Evolutionary conservation across 352 stramenopile species (phyloP).

Genomic region (Aphanomyces euteiches): DNA sequence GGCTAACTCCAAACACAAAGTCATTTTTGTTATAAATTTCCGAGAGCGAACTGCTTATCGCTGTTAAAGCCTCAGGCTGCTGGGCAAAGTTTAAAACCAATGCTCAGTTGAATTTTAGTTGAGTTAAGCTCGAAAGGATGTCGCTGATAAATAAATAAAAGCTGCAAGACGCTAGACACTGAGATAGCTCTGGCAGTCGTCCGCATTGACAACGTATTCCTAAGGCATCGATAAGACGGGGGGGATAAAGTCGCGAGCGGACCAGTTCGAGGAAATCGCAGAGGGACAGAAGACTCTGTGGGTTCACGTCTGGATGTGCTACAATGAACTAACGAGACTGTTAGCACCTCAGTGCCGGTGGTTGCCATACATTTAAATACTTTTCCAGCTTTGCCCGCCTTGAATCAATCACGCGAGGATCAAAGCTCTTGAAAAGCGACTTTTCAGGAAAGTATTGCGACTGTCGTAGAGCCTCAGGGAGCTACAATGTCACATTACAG

Average conservation of each 20-base stretch:
- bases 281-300: not conserved
- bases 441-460: not conserved
- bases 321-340: not conserved
- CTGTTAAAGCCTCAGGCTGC: no score
- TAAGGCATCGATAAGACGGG: no score
- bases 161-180: no score
- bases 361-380: slow-evolving; percentile 7
- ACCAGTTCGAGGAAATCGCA: slow-evolving; percentile 18
- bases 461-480: not conserved
- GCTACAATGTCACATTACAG: not conserved
- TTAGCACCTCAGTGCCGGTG: not conserved
- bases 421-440: slow-evolving; percentile 12
- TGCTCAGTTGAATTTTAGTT: no score
- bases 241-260: not conserved
- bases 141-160: no score
- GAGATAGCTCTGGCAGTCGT: no score
- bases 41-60: no score
- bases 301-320: not conserved
- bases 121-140: no score
- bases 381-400: not conserved
- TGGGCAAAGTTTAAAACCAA: no score
- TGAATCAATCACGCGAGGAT: slow-evolving; percentile 1
- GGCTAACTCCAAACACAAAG: no score
- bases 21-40: no score
- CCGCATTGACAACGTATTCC: no score